Evolutionary conservation across 805 yeast genomes (phyloP), one percentile per base, ranked within the genome.

Genomic region (Ogataea ramenticola): DNA sequence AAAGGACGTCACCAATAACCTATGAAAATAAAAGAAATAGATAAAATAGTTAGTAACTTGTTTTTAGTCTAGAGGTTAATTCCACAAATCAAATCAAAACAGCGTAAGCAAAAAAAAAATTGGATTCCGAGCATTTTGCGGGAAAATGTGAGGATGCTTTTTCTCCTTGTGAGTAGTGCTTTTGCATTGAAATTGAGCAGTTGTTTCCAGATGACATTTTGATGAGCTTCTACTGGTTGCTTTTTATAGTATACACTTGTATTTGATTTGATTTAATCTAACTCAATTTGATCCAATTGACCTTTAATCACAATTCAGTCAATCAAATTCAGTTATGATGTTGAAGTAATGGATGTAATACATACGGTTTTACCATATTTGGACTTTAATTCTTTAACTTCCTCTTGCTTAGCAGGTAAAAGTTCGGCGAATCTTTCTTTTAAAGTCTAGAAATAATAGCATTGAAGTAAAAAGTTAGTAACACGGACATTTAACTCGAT

Each of bases 391-490:
- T 81, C 78, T 73, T 84, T 86, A 69, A 93, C 83, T 73, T 89
- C 87, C 67, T 88, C 96, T 56, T 85, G 85, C 74, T 86, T 86
- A 60, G 78, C 89, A 54, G 98, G 98, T 65, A 90, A 79, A 54
- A 87, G 74, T 63, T 87, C 95, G 45, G 89, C 95, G 64, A 93
- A 90, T 65, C 95, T 82, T 70, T 93, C 96, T 71, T 93, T 93
- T 59, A 93, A 77, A 52, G 96, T 82, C 75, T 77, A 62, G 6
- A 30, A 20, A 34, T n/a, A 40, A 35, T 19, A 14, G 15, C 24
- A 31, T 17, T 17, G 22, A 24, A 17, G 15, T 16, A 32, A 14
- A 34, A 12, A 21, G 30, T 30, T 20, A 30, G 14, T 33, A 33
- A 33, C 19, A n/a, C n/a, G n/a, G n/a, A n/a, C n/a, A n/a, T n/a